Evolutionary conservation across 2,329 filamentous ascomycete genomes (phyloP), one percentile per base, ranked within the genome.

Genomic region (Xylariaceae sp.): DNA sequence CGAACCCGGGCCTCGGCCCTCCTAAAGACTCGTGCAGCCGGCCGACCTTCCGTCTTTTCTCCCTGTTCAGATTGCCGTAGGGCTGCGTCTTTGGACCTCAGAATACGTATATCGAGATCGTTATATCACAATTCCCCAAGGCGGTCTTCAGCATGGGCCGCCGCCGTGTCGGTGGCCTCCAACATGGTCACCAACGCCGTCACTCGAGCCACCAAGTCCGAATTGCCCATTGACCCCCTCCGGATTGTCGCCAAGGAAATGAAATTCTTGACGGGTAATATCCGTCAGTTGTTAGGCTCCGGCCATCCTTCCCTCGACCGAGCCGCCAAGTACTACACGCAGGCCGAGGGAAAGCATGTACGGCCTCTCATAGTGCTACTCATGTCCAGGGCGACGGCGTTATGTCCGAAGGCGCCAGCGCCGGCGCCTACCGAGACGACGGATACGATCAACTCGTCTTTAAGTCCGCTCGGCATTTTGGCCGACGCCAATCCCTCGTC

Each of bases 301-400:
- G 93, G 93, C 5, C 93, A 99, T 71, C 95, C 95, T 0, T 92
- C 93, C 44, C 83, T 99, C 57, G 95, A 98, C 71, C 93, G 91
- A 42, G 93, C 93, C 23, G 92, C 95, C 50, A 99, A 99, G 76
- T 99, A 99, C 80, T 99, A 99, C 74, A 96, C 95, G 20, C 90
- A 93, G 69, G 90, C 90, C 57, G 92, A 98, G 79, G 95, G 95
- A 61, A 99, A 99, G 79, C 95, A 98, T 75, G 88, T 99, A 66
- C 88, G 95, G 64, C 95, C 95, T 26, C 85, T 97, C 74, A 89
- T 99, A 59, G 93, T 99, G 26, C 84, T 99, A 60, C 86, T 99
- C 67, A 98, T 99, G 93, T 93, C 93, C 60, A 86, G 93, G 71
- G 95, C 95, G 4, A 97, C 93, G 1, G 86, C 91, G n/a, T 78